Percentiles rank a stretch among this genome's conserved stretches.
Conservation (phyloP, 176 grass and related monocot species). For the Musa beccarii region DNA sequence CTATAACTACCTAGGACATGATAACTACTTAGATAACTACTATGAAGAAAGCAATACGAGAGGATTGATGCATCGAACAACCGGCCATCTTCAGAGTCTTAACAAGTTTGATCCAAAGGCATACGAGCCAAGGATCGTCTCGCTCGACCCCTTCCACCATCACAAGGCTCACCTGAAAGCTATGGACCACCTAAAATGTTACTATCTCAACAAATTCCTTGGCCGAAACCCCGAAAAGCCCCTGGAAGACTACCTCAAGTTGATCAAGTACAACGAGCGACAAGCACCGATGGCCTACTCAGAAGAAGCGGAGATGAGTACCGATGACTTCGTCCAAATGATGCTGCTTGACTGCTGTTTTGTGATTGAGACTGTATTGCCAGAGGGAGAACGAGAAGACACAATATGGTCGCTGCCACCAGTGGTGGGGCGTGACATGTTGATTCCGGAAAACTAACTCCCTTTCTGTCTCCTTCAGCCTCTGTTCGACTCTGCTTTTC, state of each 20-base stretch:
- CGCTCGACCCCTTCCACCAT: no score
- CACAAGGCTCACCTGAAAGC: no score
- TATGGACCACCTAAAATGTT: no score
- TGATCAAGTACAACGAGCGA: background rate
- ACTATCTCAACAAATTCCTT: background rate
- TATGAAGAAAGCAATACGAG: no score
- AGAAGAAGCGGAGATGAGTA: background rate
- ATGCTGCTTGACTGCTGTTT: conserved; percentile 24
- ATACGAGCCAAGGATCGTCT: no score
- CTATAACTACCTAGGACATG: no score
- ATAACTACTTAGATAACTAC: no score
- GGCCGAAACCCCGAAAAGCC: background rate
- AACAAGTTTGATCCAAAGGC: no score
- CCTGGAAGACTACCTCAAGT: no score
- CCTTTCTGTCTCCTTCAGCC: background rate
- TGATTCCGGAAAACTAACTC: background rate
- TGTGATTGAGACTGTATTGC: conserved; percentile 14
- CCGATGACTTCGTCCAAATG: conserved; percentile 18
- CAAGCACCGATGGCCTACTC: conserved; percentile 12
- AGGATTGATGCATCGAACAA: no score
- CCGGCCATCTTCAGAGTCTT: no score
- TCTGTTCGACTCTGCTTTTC: background rate
- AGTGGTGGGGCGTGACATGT: background rate
- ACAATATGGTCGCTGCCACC: background rate
- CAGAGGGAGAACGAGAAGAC: no score